Evolutionary conservation across 2,329 filamentous ascomycete genomes (phyloP), one percentile per base, ranked within the genome.

Genomic region (Fusarium neocosmosporiellum): DNA sequence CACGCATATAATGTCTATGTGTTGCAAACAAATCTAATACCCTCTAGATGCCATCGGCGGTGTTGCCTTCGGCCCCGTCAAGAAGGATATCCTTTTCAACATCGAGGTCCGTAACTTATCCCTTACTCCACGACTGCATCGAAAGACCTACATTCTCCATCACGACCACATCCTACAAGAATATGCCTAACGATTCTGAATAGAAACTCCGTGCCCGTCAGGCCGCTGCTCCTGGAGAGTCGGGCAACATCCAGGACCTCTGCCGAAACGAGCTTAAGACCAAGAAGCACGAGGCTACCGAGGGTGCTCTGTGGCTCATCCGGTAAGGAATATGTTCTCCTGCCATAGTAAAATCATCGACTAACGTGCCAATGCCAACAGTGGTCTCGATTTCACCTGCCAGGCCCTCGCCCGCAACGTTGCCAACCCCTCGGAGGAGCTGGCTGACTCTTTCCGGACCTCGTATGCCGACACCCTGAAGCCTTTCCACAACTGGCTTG

Each of bases 301-400:
- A 98, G 84, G 96, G 95, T 62, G 88, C 98, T 59, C 83, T 98
- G 69, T 99, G 96, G 96, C 89, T 98, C 70, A 88, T 92, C 75
- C 93, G 96, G 94, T 97, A 88, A 69, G 88, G 66, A 36, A 39
- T n/a, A 39, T 20, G 16, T 16, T 29, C 22, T 11, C 14, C 27
- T 33, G 1, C 10, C 8, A 13, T 65, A 1, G 3, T 31, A 13
- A 1, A 9, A 31, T 27, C 5, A 8, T 0, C 34, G 14, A 22
- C 64, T 53, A 65, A 59, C 55, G 48, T 29, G 48, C 34, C 58
- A 27, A 50, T 10, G 9, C n/a, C 39, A 61, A 39, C 77, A 98
- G 95, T 71, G 96, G 93, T 69, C 93, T 98, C 79, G 94, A 98
- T 80, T 99, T 99, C 86, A 98, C 96, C 74, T 91, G 91, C 80